Evolutionary conservation across 1,284 basidiomycete genomes (phyloP).

Genomic region (Mycosarcoma maydis): DNA sequence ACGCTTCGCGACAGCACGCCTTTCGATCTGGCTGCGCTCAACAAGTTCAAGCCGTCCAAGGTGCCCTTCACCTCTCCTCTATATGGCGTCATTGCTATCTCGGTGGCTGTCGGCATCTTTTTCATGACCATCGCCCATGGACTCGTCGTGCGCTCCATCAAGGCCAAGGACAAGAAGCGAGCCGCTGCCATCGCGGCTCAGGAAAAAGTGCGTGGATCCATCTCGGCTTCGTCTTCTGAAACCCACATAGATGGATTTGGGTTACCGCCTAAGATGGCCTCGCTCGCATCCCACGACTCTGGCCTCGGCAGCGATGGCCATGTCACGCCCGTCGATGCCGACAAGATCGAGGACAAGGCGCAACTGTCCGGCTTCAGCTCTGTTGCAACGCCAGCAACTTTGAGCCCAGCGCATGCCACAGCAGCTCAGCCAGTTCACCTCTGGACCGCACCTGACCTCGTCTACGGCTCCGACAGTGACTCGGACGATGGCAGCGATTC

Average conservation of each 20-base stretch:
- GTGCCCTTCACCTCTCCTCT: constrained; percentile 24
- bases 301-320: constrained; percentile 10
- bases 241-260: constrained; percentile 1
- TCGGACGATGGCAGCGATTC: constrained; percentile 18
- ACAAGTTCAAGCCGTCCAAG: constrained; percentile 22
- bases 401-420: constrained; percentile 10
- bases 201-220: constrained; percentile 14
- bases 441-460: constrained; percentile 45
- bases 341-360: constrained; percentile 31
- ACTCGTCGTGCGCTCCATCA: constrained; percentile 43
- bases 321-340: constrained; percentile 19
- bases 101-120: constrained; percentile 47
- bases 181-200: constrained; percentile 33
- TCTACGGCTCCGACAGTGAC: constrained; percentile 42
- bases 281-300: constrained; percentile 6
- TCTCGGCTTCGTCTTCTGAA: constrained; percentile 2
- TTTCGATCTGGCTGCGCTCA: constrained; percentile 36
- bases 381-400: constrained; percentile 11
- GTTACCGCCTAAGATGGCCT: constrained; percentile 6
- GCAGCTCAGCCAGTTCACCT: constrained; percentile 27
- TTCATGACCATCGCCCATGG: constrained; percentile 53
- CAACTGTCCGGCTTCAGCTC: constrained; percentile 14
- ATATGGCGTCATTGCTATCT: constrained; percentile 39
- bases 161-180: constrained; percentile 42
- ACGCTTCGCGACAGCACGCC: constrained; percentile 53